phyloP scores from a whole-genome alignment of 768 basidiomycete species.

The Mrakia frigida region DNA sequence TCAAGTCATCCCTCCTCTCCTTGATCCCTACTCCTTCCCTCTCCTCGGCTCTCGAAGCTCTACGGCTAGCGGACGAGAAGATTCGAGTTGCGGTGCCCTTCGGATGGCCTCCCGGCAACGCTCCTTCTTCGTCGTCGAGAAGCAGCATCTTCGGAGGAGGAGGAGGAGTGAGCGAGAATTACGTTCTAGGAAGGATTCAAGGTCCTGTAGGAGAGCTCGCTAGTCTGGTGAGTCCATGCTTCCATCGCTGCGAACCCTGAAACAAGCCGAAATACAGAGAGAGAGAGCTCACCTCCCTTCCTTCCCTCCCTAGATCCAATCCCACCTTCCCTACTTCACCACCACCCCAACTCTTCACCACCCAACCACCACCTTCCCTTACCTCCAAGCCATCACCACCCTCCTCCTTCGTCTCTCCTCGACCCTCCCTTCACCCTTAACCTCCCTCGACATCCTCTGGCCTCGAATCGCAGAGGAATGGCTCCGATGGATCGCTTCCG shows the following conservation, averaged over 20 bases:
- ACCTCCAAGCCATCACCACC: slow-evolving; percentile 19
- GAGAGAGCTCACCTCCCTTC: neutral
- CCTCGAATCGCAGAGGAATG: slow-evolving; percentile 23
- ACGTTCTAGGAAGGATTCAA: slow-evolving; percentile 23
- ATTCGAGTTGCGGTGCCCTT: slow-evolving; percentile 19
- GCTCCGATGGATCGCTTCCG: slow-evolving; percentile 15
- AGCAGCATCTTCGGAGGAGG: neutral
- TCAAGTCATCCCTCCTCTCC: slow-evolving; percentile 25
- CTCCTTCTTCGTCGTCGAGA: neutral
- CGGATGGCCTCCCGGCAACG: slow-evolving; percentile 18
- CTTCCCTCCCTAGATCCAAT: slow-evolving; percentile 19
- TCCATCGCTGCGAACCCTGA: neutral
- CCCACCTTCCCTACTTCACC: slow-evolving; percentile 29
- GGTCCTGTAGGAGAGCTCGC: slow-evolving; percentile 18
- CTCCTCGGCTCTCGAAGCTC: slow-evolving; percentile 26
- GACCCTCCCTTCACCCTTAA: neutral
- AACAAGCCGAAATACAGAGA: neutral
- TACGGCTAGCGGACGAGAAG: slow-evolving; percentile 24
- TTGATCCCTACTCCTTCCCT: slow-evolving; percentile 29
- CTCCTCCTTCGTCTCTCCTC: slow-evolving; percentile 22
- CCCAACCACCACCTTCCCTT: slow-evolving; percentile 21
- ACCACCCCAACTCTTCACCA: neutral
- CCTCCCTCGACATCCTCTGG: slow-evolving; percentile 19
- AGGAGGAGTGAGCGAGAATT: slow-evolving; percentile 18
- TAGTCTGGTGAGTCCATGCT: slow-evolving; percentile 13